Evolutionary conservation across 768 basidiomycete species (phyloP), one percentile per base, ranked within the genome.

Genomic region (Kwoniella sp.): DNA sequence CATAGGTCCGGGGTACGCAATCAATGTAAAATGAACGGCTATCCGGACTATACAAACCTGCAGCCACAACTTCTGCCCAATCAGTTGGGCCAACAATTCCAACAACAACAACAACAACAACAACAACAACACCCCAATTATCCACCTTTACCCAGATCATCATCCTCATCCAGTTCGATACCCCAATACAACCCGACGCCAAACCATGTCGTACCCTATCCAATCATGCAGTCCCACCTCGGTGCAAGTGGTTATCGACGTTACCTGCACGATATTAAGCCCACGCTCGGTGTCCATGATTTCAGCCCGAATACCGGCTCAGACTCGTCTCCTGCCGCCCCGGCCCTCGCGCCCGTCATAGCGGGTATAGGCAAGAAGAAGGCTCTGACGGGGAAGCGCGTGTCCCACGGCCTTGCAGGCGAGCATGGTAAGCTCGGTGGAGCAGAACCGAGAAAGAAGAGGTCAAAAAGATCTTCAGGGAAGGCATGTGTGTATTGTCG

Each of bases 401-500:
- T 54, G 45, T 7, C 22, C 15, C 22, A 45, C 15, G 53, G 37
- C 13, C 13, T 37, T 20, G 51, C 26, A 54, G 56, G 52, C 30
- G 56, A 61, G 30, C 17, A 15, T 47, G 30, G 62, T 17, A 25
- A 31, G 47, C 34, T 12, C 38, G 22, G 34, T 52, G 60, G 61
- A 53, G 60, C 56, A 48, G 63, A 65, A 47, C 38, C 57, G n/a
- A 68, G 65, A 53, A 69, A 65, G 69, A 76, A 76, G 66, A 63
- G 70, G 50, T 41, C 55, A 20, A 76, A 73, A 62, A 69, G 68
- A 45, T 65, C 61, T 11, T 61, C 65, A 28, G 63, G 63, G 8
- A 92, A 93, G 82, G 93, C 93, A 4, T 96, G 93, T 78, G 83
- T 96, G 48, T 96, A 94, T 81, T 96, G 93, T 82, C 85, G 92